Evolutionary conservation across 768 basidiomycete species (phyloP).

Genomic region (Serpula lacrymans): DNA sequence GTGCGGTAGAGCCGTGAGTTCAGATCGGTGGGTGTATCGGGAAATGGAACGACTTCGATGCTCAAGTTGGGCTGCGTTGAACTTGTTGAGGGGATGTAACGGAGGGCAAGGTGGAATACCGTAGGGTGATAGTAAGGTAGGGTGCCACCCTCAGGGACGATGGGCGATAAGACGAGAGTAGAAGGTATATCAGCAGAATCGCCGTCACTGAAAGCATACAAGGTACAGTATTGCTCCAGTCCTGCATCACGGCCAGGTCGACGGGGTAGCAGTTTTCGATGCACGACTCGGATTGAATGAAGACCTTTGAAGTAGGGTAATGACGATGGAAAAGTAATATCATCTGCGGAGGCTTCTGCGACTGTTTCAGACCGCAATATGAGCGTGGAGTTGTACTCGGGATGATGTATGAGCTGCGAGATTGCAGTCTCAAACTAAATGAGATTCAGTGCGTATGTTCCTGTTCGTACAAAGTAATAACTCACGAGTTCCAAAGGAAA

Average conservation of each 20-base stretch:
- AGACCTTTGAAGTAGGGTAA: conserved; percentile 39
- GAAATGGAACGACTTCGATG: conserved; percentile 57
- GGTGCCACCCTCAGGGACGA: conserved; percentile 37
- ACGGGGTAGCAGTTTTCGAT: conserved; percentile 70
- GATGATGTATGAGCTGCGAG: conserved; percentile 76
- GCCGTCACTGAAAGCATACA: conserved; percentile 43
- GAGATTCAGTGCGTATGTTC: background rate
- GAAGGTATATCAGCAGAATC: conserved; percentile 24
- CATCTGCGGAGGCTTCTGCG: conserved; percentile 31
- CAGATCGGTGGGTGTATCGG: conserved; percentile 41
- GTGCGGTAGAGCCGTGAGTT: conserved; percentile 77
- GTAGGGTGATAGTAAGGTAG: conserved; percentile 92
- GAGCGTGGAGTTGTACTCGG: conserved; percentile 89
- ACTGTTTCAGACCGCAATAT: conserved; percentile 82
- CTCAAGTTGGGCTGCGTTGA: conserved; percentile 38
- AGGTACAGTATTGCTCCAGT: conserved; percentile 74
- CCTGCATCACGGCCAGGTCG: conserved; percentile 71
- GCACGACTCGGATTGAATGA: conserved; percentile 48
- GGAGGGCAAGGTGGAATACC: conserved; percentile 77
- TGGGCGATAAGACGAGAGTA: conserved; percentile 57
- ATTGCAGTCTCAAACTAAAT: conserved; percentile 69
- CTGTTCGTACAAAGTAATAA: background rate
- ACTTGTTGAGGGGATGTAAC: conserved; percentile 47
- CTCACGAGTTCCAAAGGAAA: conserved; percentile 44
- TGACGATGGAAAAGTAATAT: conserved; percentile 22